Percentiles rank a stretch among this genome's conserved stretches.
Evolutionary conservation across 2,329 filamentous ascomycete genomes (phyloP).

Genomic region (Colletotrichum sublineola): DNA sequence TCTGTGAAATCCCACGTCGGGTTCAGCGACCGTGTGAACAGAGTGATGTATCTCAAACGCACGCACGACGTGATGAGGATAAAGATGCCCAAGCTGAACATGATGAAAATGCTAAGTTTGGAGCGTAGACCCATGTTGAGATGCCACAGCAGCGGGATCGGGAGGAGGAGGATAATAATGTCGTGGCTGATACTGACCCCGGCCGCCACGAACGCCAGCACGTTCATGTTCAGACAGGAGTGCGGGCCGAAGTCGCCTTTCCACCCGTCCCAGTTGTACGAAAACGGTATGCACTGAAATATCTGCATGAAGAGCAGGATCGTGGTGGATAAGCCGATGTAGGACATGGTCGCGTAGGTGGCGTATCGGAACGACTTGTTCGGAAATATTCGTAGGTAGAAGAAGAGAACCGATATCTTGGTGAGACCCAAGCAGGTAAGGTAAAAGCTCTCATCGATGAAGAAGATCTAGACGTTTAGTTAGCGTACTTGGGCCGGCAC

Average conservation of each 20-base stretch:
- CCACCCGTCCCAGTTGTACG: constrained; percentile 52
- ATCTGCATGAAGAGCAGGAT: constrained; percentile 51
- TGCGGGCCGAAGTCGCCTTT: constrained; percentile 46
- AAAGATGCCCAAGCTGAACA: constrained; percentile 56
- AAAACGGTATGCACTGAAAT: constrained; percentile 54
- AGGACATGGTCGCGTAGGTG: constrained; percentile 45
- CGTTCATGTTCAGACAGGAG: constrained; percentile 51
- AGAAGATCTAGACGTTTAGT: constrained; percentile 46
- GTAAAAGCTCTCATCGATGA: constrained; percentile 51
- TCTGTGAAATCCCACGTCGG: constrained; percentile 59
- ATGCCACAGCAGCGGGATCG: constrained; percentile 50
- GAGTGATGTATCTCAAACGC: constrained; percentile 52
- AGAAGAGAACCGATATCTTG: constrained; percentile 51
- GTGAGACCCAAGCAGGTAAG: constrained; percentile 48
- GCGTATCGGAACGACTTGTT: constrained; percentile 47
- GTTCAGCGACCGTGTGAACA: constrained; percentile 52
- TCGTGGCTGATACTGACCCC: constrained; percentile 53
- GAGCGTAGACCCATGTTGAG: constrained; percentile 48
- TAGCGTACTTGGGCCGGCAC: neutral
- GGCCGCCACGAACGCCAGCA: constrained; percentile 49
- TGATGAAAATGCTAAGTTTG: constrained; percentile 49
- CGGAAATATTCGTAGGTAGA: constrained; percentile 52
- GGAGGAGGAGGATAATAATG: constrained; percentile 51
- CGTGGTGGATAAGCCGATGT: constrained; percentile 46
- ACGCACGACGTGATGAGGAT: constrained; percentile 53